Evolutionary conservation across 106 monocot species (phyloP).

Genomic region (Dendrobium officinale): DNA sequence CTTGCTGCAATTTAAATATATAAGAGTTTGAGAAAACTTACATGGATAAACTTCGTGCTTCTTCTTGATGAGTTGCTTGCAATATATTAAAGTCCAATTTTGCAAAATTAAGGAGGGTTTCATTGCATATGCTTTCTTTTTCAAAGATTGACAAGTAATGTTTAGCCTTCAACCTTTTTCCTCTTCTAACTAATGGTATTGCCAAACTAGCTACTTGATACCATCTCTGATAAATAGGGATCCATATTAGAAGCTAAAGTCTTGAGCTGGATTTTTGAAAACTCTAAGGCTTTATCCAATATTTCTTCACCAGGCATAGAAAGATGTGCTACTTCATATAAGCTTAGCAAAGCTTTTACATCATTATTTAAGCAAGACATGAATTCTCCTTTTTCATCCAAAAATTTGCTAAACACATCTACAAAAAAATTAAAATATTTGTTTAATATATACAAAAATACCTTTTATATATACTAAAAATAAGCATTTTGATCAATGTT

Average conservation of each 20-base stretch:
- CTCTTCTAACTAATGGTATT: conserved; percentile 13
- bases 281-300: conserved; percentile 16
- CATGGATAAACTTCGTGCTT: too few relatives aligned
- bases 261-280: background rate
- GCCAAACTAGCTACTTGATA: conserved; percentile 1
- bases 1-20: too few relatives aligned
- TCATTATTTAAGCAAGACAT: conserved; percentile 4
- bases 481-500: background rate
- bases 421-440: too few relatives aligned
- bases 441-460: too few relatives aligned
- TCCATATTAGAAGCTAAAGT: background rate
- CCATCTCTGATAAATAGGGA: background rate
- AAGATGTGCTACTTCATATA: conserved; percentile 18
- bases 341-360: conserved; percentile 1
- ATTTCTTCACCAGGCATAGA: conserved; percentile 14
- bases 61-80: too few relatives aligned
- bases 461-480: background rate
- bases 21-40: too few relatives aligned
- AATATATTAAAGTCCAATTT: too few relatives aligned
- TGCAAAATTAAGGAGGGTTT: too few relatives aligned
- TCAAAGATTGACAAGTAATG: too few relatives aligned
- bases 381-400: conserved; percentile 11
- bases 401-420: conserved; percentile 13
- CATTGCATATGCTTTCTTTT: too few relatives aligned
- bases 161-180: conserved; percentile 8